Conservation (phyloP, 371 early-diverging fungal genomes). For the Apophysomyces trapeziformis region DNA sequence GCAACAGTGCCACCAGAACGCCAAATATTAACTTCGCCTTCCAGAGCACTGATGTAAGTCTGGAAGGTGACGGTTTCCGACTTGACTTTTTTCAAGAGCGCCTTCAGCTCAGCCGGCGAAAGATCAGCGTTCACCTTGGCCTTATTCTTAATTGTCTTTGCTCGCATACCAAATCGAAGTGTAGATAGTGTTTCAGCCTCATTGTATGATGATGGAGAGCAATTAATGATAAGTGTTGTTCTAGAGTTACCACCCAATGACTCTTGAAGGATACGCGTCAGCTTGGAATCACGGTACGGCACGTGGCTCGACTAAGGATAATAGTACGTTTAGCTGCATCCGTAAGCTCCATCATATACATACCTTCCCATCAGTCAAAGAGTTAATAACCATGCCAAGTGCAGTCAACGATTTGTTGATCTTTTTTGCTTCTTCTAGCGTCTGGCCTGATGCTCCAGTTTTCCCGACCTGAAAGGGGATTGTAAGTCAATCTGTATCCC, state of each 20-base stretch:
- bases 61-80: slow-evolving; percentile 78
- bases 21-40: slow-evolving; percentile 88
- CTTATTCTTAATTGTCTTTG: slow-evolving; percentile 98
- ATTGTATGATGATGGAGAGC: slow-evolving; percentile 94
- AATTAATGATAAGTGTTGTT: slow-evolving; percentile 96
- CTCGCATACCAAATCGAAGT: slow-evolving; percentile 95
- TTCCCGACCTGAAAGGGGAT: slow-evolving; percentile 69
- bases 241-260: slow-evolving; percentile 97
- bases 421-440: slow-evolving; percentile 98
- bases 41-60: slow-evolving; percentile 79
- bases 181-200: slow-evolving; percentile 95
- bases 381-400: slow-evolving; percentile 98
- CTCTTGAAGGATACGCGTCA: slow-evolving; percentile 99
- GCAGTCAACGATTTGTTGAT: slow-evolving; percentile 99
- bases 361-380: slow-evolving; percentile 90
- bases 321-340: slow-evolving; percentile 11
- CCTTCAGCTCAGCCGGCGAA: slow-evolving; percentile 90
- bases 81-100: slow-evolving; percentile 85
- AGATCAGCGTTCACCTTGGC: slow-evolving; percentile 96
- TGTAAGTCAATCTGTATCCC: background rate
- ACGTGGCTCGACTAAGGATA: slow-evolving; percentile 82
- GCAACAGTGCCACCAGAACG: slow-evolving; percentile 80
- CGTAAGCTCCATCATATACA: slow-evolving; percentile 1
- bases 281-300: slow-evolving; percentile 98
- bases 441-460: slow-evolving; percentile 97